Conservation (phyloP, 2,329 filamentous ascomycete species). For the Mollisia scopiformis region DNA sequence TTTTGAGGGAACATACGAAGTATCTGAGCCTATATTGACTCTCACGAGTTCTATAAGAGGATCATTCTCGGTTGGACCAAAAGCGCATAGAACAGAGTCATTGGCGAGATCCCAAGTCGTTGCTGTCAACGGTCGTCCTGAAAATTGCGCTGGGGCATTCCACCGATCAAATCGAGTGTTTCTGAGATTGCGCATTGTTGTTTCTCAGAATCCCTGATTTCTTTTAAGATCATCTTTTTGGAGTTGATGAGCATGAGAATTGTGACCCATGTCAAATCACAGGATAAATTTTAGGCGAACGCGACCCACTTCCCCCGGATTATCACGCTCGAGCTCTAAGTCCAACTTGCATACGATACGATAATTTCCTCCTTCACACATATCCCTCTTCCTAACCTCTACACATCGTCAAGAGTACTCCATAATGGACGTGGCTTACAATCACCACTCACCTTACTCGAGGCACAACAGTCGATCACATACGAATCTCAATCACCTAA, state of each 20-base stretch:
- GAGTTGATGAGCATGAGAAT: conserved; percentile 15
- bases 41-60: conserved; percentile 73
- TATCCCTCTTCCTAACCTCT: background rate
- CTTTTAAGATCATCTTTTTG: conserved; percentile 10
- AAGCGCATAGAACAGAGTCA: conserved; percentile 79
- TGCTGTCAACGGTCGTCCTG: conserved; percentile 65
- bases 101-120: conserved; percentile 83
- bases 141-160: conserved; percentile 54
- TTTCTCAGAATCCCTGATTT: background rate
- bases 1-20: conserved; percentile 34
- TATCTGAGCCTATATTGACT: conserved; percentile 47
- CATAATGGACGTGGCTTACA: conserved; percentile 62
- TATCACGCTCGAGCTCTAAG: conserved; percentile 5
- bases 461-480: conserved; percentile 62
- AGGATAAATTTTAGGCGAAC: conserved; percentile 21
- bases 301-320: conserved; percentile 26
- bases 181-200: conserved; percentile 82
- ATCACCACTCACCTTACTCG: conserved; percentile 59
- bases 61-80: conserved; percentile 75
- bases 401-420: conserved; percentile 2
- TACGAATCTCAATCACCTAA: conserved; percentile 61
- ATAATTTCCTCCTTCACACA: background rate
- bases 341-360: conserved; percentile 2
- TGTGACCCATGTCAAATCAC: conserved; percentile 23
- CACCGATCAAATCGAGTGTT: conserved; percentile 73